Conservation (phyloP, 768 basidiomycete species). For the Galerina sulciceps region DNA sequence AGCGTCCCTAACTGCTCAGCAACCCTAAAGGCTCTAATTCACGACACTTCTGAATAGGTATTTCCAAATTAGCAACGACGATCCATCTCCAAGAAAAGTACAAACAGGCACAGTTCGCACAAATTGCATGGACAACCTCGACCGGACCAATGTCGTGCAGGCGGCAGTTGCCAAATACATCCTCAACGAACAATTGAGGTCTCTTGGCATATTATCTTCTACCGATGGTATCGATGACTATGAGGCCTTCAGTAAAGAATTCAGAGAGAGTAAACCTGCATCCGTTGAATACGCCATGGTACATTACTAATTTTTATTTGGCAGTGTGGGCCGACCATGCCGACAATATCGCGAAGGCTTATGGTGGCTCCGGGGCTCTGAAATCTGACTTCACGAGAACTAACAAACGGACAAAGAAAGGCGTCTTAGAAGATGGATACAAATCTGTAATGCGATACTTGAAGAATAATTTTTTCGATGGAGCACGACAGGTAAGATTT, state of each 20-base stretch:
- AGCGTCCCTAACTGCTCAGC: neutral
- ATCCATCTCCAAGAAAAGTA: slow-evolving; percentile 49
- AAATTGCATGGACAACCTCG: slow-evolving; percentile 98
- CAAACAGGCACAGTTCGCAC: slow-evolving; percentile 87
- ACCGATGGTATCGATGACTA: slow-evolving; percentile 83
- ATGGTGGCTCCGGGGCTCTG: slow-evolving; percentile 93
- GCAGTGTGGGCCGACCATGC: slow-evolving; percentile 98
- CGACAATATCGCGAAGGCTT: slow-evolving; percentile 86
- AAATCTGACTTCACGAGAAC: slow-evolving; percentile 98
- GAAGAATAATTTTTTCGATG: slow-evolving; percentile 97
- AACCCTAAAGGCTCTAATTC: neutral
- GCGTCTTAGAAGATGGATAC: slow-evolving; percentile 81
- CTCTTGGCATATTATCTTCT: slow-evolving; percentile 70
- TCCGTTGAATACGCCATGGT: neutral
- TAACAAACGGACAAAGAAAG: slow-evolving; percentile 83
- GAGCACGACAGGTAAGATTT: slow-evolving; percentile 74
- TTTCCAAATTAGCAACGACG: slow-evolving; percentile 67
- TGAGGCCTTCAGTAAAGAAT: slow-evolving; percentile 76
- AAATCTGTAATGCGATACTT: slow-evolving; percentile 87
- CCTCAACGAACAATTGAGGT: slow-evolving; percentile 76
- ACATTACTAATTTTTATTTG: slow-evolving; percentile 2
- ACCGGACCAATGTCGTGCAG: slow-evolving; percentile 97
- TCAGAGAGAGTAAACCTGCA: slow-evolving; percentile 78
- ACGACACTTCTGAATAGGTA: slow-evolving; percentile 49
- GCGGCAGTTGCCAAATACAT: slow-evolving; percentile 88